Evolutionary conservation across 257 asterid species (phyloP).

Genomic region (Solanum dulcamara): DNA sequence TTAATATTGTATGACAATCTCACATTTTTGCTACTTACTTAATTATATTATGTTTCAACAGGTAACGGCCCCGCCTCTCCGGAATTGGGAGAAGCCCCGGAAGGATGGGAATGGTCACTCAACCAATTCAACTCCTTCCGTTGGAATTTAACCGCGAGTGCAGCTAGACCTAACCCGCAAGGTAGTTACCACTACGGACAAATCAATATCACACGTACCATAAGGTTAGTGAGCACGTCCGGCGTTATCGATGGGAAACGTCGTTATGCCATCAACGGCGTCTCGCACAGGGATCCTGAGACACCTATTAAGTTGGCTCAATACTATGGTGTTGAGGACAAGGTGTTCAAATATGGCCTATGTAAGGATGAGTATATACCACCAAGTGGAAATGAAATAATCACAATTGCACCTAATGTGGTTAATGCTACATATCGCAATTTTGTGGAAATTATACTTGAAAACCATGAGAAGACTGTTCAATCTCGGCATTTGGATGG

Average conservation of each 20-base stretch:
- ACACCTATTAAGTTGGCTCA: background rate
- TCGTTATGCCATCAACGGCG: background rate
- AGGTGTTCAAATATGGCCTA: background rate
- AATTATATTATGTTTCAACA: background rate
- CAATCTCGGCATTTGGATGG: background rate
- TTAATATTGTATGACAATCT: background rate
- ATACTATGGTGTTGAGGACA: background rate
- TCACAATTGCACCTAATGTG: background rate
- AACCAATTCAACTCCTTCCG: constrained; percentile 1
- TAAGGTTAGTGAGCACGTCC: background rate
- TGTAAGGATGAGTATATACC: background rate
- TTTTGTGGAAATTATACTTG: constrained; percentile 1
- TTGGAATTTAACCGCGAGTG: background rate
- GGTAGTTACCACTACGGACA: constrained; percentile 1
- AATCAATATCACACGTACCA: background rate
- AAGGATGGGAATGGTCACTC: constrained; percentile 1
- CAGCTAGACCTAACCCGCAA: constrained; percentile 1
- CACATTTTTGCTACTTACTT: background rate
- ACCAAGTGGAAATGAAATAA: background rate
- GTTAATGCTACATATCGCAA: background rate
- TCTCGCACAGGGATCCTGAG: background rate
- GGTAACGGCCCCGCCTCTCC: background rate
- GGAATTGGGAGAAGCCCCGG: background rate
- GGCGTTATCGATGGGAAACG: background rate
- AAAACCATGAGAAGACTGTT: background rate